Conservation (phyloP, 2,329 filamentous ascomycete genomes). For the Colletotrichum horii region DNA sequence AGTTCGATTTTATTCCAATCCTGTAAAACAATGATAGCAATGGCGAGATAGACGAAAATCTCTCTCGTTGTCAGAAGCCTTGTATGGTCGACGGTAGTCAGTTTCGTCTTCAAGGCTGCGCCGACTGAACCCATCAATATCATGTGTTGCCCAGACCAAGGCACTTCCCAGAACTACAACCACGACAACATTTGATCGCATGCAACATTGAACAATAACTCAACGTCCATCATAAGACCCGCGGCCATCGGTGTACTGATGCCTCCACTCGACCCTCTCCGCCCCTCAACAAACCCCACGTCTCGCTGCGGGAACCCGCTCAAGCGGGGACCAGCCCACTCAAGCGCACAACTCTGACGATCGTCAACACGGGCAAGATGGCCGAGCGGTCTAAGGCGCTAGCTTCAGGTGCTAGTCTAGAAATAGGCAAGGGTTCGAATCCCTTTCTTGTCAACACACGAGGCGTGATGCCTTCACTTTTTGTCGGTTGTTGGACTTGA, state of each 20-base stretch:
- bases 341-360: background rate
- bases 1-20: background rate
- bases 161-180: background rate
- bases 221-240: background rate
- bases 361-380: background rate
- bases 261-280: background rate
- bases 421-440: background rate
- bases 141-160: background rate
- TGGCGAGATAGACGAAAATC: background rate
- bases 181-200: rapidly evolving
- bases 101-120: too few species aligned
- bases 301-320: background rate
- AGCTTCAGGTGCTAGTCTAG: background rate
- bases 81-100: too few species aligned
- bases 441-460: background rate
- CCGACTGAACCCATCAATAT: background rate
- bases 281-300: background rate
- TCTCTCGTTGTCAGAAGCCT: background rate
- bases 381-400: background rate
- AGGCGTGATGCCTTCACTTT: background rate
- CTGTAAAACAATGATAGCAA: background rate
- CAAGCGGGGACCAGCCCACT: background rate
- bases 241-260: rapidly evolving
- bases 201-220: rapidly evolving
- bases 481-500: background rate